Conservation (phyloP, 2,329 filamentous ascomycete species). For the Dactylellina haptotyla region DNA sequence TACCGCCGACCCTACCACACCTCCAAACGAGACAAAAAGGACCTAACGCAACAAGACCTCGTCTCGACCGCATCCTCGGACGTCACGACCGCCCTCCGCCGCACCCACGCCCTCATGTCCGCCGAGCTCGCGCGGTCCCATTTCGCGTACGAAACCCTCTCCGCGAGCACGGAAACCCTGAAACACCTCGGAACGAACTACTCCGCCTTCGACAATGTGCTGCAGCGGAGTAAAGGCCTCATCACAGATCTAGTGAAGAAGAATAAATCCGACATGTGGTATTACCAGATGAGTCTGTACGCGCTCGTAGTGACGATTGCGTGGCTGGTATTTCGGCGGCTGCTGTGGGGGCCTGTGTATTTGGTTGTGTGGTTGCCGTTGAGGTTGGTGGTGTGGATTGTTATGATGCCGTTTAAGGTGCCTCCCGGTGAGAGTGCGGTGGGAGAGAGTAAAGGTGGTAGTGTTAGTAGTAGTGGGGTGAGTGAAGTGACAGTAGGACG, state of each 20-base stretch:
- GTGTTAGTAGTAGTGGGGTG: conserved; percentile 60
- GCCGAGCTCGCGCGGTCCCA: conserved; percentile 84
- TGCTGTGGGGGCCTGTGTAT: conserved; percentile 89
- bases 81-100: conserved; percentile 82
- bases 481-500: conserved; percentile 66
- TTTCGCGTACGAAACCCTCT: conserved; percentile 88
- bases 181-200: conserved; percentile 83
- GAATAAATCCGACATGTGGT: conserved; percentile 98
- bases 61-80: conserved; percentile 79
- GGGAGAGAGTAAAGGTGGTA: conserved; percentile 9
- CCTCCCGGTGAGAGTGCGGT: too few species aligned
- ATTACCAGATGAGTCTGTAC: conserved; percentile 88
- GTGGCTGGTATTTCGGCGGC: conserved; percentile 86
- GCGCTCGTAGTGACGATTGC: conserved; percentile 78
- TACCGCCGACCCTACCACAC: conserved; percentile 62
- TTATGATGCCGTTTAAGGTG: conserved; percentile 56
- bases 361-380: conserved; percentile 87
- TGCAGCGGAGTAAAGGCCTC: conserved; percentile 78
- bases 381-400: conserved; percentile 70
- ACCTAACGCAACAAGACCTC: conserved; percentile 75
- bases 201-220: conserved; percentile 77
- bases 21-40: conserved; percentile 44
- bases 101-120: conserved; percentile 87
- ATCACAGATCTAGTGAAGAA: conserved; percentile 82
- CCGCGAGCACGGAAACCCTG: conserved; percentile 84